Evolutionary conservation across 495 filamentous ascomycete genomes (phyloP), one percentile per base, ranked within the genome.

Genomic region (Podospora appendiculata): DNA sequence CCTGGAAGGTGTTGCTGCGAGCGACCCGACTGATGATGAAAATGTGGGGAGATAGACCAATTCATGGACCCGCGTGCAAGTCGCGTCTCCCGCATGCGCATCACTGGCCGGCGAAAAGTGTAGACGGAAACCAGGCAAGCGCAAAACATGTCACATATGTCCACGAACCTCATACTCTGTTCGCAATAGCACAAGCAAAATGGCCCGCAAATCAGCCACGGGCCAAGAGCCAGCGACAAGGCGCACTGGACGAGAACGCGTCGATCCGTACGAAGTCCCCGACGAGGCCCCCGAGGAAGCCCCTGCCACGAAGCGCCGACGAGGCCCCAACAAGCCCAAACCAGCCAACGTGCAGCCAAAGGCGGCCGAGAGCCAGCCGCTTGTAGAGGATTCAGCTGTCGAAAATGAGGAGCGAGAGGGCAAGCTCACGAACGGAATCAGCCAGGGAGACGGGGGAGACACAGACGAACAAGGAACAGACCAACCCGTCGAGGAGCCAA

Each of bases 191-290:
- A 1, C 47, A 58, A 9, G 16, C 8, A 53, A 34, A 48, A 66
- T 66, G 63, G 39, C 51, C 6, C 59, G 59, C 0, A 58, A 45
- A 39, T 63, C 60, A 43, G 10, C 51, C 8, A 32, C 38, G 53
- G 14, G 4, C 10, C 32, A 52, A 18, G 34, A 57, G 45, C 59
- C 50, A 14, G 32, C 50, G 36, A 49, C 32, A 4, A 47, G 51
- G 4, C 52, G 53, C 17, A 33, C 43, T 3, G 47, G 53, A 16
- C 49, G 48, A 13, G 65, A 67, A 36, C 54, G 62, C 12, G 41
- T 40, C 41, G 63, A 67, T 35, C 62, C 59, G 8, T 65, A 67
- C 56, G 57, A 65, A 32, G 49, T 63, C 5, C 64, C 64, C n/a
- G 64, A 67, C 13, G 64, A 64, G 5, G 5, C 25, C 25, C 36